A percentile compares a stretch with the other conserved stretches of the same genome.
phyloP scores from a whole-genome alignment of 179 eudicot genomes.

The Spinacia oleracea region DNA sequence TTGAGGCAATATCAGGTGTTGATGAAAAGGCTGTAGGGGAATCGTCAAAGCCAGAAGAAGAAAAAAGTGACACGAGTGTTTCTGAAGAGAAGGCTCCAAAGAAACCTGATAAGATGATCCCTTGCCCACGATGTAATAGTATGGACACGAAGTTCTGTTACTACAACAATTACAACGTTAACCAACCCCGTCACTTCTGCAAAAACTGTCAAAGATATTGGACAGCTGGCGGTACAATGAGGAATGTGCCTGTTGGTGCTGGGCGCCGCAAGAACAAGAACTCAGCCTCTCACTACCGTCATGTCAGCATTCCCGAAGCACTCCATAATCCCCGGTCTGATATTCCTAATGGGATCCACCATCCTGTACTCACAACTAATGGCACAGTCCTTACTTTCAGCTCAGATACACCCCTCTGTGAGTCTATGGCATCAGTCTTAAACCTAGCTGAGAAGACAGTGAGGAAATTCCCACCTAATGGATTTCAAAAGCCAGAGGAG shows the following conservation, averaged over 20 bases:
- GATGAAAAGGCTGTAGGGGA: conserved; percentile 11
- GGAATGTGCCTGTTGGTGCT: conserved; percentile 39
- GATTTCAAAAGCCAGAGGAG: conserved; percentile 18
- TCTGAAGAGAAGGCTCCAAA: conserved; percentile 27
- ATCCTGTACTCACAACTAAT: conserved; percentile 14
- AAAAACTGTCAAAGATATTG: conserved; percentile 39
- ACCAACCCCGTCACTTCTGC: conserved; percentile 40
- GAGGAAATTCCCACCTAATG: conserved; percentile 5
- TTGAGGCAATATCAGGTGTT: conserved; percentile 9
- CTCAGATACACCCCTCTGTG: conserved; percentile 28
- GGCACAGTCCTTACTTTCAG: conserved; percentile 23
- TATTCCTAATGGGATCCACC: conserved; percentile 23
- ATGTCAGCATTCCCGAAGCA: conserved; percentile 20
- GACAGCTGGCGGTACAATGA: conserved; percentile 45
- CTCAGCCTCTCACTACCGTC: conserved; percentile 22
- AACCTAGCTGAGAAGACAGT: conserved; percentile 22
- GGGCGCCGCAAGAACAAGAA: conserved; percentile 35
- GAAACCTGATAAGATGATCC: conserved; percentile 37
- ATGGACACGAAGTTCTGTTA: conserved; percentile 43
- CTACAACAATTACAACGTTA: conserved; percentile 39
- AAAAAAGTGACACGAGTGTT: conserved; percentile 19
- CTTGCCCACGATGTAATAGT: conserved; percentile 39
- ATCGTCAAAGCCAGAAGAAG: conserved; percentile 22
- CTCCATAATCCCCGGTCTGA: conserved; percentile 15
- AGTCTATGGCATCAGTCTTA: conserved; percentile 29